A percentile compares a stretch with the other conserved stretches of the same genome.
Evolutionary conservation across 306 rosid species (phyloP).

Genomic region (Malus asiatica): DNA sequence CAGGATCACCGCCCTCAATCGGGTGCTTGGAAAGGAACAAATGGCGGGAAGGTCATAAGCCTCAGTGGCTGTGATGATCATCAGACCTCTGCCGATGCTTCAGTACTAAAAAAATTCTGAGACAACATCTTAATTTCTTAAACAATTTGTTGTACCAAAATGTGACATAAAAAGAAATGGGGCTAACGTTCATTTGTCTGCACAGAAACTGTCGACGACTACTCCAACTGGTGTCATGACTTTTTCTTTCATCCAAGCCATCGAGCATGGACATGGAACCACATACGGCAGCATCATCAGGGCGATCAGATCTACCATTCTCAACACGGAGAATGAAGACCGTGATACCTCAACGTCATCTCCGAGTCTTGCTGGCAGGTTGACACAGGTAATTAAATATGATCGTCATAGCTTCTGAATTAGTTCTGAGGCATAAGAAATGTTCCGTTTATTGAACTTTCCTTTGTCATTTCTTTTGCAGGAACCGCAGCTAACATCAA

Average conservation of each 20-base stretch:
- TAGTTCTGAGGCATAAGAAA: neutral
- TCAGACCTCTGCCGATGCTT: constrained; percentile 40
- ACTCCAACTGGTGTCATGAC: constrained; percentile 38
- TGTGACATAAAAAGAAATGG: neutral
- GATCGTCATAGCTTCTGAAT: neutral
- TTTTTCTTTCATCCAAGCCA: constrained; percentile 36
- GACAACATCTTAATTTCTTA: neutral
- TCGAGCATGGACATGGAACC: constrained; percentile 29
- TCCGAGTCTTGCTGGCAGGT: constrained; percentile 13
- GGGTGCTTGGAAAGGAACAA: constrained; percentile 43
- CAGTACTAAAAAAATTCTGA: neutral
- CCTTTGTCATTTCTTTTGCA: neutral
- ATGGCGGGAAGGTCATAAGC: constrained; percentile 38
- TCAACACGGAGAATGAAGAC: constrained; percentile 1
- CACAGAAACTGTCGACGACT: constrained; percentile 25
- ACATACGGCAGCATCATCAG: constrained; percentile 30
- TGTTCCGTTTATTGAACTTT: neutral
- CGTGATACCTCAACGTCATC: constrained; percentile 20
- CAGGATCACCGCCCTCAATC: constrained; percentile 42
- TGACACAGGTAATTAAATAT: constrained; percentile 16
- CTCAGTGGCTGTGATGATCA: constrained; percentile 48
- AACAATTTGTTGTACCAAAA: too few relatives aligned
- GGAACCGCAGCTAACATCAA: constrained; percentile 35
- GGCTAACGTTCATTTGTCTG: neutral
- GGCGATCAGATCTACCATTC: constrained; percentile 25